These are phyloP conservation scores for Blastobotrys attinorum DNA, from an alignment of 805 yeast genomes.

Conservation along the genomic window DNA sequence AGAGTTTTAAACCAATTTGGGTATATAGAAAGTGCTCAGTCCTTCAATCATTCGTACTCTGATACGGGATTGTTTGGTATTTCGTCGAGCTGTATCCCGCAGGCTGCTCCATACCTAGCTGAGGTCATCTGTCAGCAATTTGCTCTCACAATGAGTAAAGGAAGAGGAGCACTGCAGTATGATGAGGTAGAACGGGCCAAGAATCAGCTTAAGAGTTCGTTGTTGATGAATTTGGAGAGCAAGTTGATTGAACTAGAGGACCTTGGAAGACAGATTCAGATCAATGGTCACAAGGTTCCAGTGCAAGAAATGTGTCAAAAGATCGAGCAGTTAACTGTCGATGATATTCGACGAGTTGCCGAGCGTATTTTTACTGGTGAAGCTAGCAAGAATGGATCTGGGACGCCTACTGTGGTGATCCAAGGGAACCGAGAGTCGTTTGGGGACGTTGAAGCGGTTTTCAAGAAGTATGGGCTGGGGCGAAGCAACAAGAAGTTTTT, in stretches of 20 bases:
- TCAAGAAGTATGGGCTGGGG: constrained; percentile 71
- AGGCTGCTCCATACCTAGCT: constrained; percentile 76
- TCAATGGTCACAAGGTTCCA: constrained; percentile 66
- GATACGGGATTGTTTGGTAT: constrained; percentile 91
- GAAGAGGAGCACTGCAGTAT: constrained; percentile 55
- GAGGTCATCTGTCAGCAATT: constrained; percentile 69
- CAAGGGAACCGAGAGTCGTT: constrained; percentile 81
- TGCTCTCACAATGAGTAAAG: constrained; percentile 40
- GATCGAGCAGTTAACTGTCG: constrained; percentile 58
- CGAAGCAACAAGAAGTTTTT: constrained; percentile 3
- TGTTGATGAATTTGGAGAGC: constrained; percentile 88
- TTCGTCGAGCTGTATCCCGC: constrained; percentile 74
- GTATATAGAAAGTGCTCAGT: constrained; percentile 78
- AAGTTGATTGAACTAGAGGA: constrained; percentile 93
- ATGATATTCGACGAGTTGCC: constrained; percentile 69
- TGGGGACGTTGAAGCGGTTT: constrained; percentile 69
- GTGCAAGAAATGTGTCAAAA: constrained; percentile 73
- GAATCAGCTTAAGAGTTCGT: constrained; percentile 78
- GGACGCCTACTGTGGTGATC: constrained; percentile 77
- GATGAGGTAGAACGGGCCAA: constrained; percentile 83
- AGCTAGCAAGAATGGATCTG: constrained; percentile 42
- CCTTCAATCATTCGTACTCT: constrained; percentile 83
- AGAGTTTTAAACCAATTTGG: constrained; percentile 87
- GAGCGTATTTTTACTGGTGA: constrained; percentile 65
- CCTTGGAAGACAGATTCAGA: constrained; percentile 87